These are phyloP conservation scores for Polytolypa hystricis DNA, from an alignment of 2,329 filamentous ascomycete genomes.

Conservation along the genomic window DNA sequence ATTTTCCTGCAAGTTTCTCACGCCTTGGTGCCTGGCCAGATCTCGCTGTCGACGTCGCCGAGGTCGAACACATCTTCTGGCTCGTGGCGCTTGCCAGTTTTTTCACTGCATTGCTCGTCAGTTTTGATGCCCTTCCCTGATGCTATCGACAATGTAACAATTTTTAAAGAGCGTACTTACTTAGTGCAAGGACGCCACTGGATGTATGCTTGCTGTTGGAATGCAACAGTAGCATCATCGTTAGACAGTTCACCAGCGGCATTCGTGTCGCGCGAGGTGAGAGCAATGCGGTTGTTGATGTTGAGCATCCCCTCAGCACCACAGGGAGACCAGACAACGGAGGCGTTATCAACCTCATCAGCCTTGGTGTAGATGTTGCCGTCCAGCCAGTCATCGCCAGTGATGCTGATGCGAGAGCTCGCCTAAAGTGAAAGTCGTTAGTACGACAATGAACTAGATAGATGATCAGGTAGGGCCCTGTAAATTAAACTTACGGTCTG, in stretches of 20 bases:
- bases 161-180: neutral
- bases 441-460: neutral
- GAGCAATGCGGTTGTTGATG: conserved; percentile 4
- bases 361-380: conserved; percentile 1
- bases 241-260: neutral
- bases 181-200: neutral
- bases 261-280: neutral
- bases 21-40: neutral
- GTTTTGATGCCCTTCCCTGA: too few relatives aligned
- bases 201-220: neutral
- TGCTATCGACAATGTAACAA: too few relatives aligned
- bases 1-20: neutral
- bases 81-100: neutral
- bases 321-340: conserved; percentile 2
- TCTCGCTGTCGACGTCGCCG: neutral
- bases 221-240: conserved; percentile 1
- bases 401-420: neutral
- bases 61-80: neutral
- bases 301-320: conserved; percentile 2
- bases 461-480: too few relatives aligned
- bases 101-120: neutral
- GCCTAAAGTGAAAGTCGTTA: neutral
- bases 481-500: neutral
- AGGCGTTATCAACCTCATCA: neutral
- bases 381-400: neutral